Evolutionary conservation across 768 basidiomycete species (phyloP).

Genomic region (Termitomyces sp.): DNA sequence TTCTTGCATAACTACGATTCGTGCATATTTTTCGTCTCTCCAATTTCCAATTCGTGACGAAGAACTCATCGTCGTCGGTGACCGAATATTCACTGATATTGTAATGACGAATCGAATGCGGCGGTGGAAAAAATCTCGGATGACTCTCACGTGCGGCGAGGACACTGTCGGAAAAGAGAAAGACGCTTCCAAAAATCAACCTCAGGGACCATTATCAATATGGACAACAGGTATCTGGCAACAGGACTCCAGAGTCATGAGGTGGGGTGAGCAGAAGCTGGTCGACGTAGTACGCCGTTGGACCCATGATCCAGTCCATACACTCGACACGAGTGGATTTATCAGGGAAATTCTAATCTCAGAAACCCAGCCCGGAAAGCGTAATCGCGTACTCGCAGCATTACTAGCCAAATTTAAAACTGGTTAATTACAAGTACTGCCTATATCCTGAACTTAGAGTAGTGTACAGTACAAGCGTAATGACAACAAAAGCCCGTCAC

Average conservation of each 20-base stretch:
- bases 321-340: conserved; percentile 25
- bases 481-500: background rate
- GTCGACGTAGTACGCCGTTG: conserved; percentile 45
- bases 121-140: conserved; percentile 14
- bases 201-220: conserved; percentile 55
- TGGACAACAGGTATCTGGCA: conserved; percentile 75
- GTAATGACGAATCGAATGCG: conserved; percentile 80
- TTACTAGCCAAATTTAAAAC: conserved; percentile 8
- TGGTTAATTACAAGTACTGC: background rate
- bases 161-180: conserved; percentile 26
- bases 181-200: conserved; percentile 12
- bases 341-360: conserved; percentile 24
- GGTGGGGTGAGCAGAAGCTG: conserved; percentile 54
- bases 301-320: conserved; percentile 25
- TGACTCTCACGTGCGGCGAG: conserved; percentile 20
- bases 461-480: background rate
- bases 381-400: conserved; percentile 3
- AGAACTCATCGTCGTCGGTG: conserved; percentile 82
- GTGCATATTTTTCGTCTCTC: conserved; percentile 69
- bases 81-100: conserved; percentile 90
- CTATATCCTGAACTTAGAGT: background rate
- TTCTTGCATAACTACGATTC: conserved; percentile 69
- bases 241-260: conserved; percentile 57
- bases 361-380: conserved; percentile 5
- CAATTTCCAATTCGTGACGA: conserved; percentile 52